phyloP scores from a whole-genome alignment of 1,139 yeast genomes.

The Suhomyces bribrorum region DNA sequence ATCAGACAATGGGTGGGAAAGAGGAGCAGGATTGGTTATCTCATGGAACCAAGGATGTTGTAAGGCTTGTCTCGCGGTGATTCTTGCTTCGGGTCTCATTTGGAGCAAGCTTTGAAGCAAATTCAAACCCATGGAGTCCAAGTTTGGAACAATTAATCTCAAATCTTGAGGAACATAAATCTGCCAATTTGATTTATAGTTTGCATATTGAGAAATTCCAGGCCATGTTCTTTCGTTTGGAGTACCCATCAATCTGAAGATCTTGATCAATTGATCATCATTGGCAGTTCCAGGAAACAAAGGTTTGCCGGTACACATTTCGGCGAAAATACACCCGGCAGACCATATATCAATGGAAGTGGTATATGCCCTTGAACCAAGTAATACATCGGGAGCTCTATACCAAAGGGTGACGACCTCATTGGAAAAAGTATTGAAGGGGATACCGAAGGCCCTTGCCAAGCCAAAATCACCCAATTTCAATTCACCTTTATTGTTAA shows the following conservation, averaged over 20 bases:
- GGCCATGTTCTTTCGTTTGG: constrained; percentile 98
- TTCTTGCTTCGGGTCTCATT: constrained; percentile 88
- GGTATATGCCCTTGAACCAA: constrained; percentile 93
- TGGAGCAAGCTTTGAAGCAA: constrained; percentile 76
- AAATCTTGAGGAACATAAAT: constrained; percentile 83
- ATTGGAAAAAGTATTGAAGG: constrained; percentile 94
- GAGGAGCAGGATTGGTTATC: constrained; percentile 49
- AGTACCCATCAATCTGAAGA: constrained; percentile 92
- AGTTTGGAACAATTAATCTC: constrained; percentile 68
- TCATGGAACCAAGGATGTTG: constrained; percentile 97
- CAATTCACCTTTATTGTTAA: constrained; percentile 84
- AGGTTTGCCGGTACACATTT: constrained; percentile 98
- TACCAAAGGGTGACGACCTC: constrained; percentile 99
- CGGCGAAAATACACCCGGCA: constrained; percentile 96
- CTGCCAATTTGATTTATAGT: constrained; percentile 79
- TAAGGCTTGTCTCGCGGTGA: constrained; percentile 88
- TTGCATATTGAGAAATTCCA: constrained; percentile 81
- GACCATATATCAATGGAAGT: constrained; percentile 99
- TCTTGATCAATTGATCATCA: constrained; percentile 88
- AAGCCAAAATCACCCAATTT: constrained; percentile 97
- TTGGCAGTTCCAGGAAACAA: constrained; percentile 94
- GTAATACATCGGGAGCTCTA: constrained; percentile 94
- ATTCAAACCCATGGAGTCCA: constrained; percentile 81
- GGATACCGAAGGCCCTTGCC: constrained; percentile 97
- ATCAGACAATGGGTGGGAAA: constrained; percentile 37